Base-by-base conservation (phyloP, 2,329 filamentous ascomycete species). In the Fusarium sp. region DNA sequence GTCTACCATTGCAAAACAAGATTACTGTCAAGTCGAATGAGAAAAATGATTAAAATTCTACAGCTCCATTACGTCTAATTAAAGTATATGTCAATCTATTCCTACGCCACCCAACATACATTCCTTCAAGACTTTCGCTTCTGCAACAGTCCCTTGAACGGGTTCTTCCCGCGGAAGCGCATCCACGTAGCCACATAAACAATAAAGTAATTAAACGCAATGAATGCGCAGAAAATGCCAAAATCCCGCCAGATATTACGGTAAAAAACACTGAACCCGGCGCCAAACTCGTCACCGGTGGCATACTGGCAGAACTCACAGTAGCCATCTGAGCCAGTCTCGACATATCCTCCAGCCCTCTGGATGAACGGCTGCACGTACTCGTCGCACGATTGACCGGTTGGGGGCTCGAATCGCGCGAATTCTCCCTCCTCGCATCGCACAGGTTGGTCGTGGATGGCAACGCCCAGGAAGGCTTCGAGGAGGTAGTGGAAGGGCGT, bases 401-500 rank as follows among this genome's bases (percentile, higher is more conserved):
- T 77, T 0, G 90, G 90, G 0, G 89, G 79, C 2, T 79, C 73
- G 74, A 92, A 92, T 9, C 82, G 81, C 1, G 89, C 87, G 32
- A 88, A 83, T 72, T 92, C 90, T 2, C 79, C 78, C 6, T 79
- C 63, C 1, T 82, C 78, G 63, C 90, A 92, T 8, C 75, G 63
- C 17, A 92, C 83, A 0, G 84, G 83, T 19, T 88, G 79, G 1
- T 83, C 78, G 63, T 89, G 83, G 0, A 86, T 82, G 0, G 86
- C 79, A 15, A 85, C 83, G 0, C 82, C 86, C 1, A 92, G 79
- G 52, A 90, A 83, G 0, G 83, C 88, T 71, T 90, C 87, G 4
- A 92, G 78, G 1, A 91, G 82, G 69, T 92, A 92, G 63, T 87
- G 85, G 76, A 91, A 91, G 0, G 90, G 90, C 0, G 89, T 88